phyloP scores from a whole-genome alignment of 2,329 filamentous ascomycete species.

The Arthrobotrys megalospora region DNA sequence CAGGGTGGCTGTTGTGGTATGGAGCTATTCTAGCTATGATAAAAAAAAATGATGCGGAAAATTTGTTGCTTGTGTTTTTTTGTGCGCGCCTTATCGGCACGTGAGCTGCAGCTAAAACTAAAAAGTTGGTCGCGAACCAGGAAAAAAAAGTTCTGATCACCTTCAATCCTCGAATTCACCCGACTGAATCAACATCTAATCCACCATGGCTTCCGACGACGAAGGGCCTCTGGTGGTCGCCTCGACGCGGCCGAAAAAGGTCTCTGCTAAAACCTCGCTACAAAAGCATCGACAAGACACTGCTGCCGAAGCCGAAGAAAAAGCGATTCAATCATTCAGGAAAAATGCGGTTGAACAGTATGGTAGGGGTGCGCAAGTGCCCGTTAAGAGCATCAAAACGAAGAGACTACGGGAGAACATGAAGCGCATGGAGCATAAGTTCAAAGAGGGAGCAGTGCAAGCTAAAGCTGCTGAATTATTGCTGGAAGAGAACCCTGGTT shows the following conservation, averaged over 20 bases:
- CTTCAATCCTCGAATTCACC: conserved; percentile 25
- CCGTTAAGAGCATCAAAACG: conserved; percentile 82
- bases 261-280: conserved; percentile 69
- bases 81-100: conserved; percentile 59
- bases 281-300: conserved; percentile 34
- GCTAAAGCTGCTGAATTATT: conserved; percentile 97
- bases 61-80: conserved; percentile 61
- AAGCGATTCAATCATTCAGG: conserved; percentile 68
- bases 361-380: conserved; percentile 84
- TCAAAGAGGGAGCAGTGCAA: conserved; percentile 82
- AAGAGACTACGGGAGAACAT: conserved; percentile 90
- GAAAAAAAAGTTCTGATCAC: conserved; percentile 41
- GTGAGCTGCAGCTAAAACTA: conserved; percentile 54
- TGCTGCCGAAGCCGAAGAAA: conserved; percentile 61
- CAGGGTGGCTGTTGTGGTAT: conserved; percentile 11
- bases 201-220: conserved; percentile 53
- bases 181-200: conserved; percentile 17
- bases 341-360: conserved; percentile 71
- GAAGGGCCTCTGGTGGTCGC: conserved; percentile 39
- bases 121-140: conserved; percentile 49
- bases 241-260: conserved; percentile 33
- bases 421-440: conserved; percentile 83
- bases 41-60: conserved; percentile 46
- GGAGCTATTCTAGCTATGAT: conserved; percentile 34
- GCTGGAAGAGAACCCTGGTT: conserved; percentile 86